Conservation (phyloP, 305 asterid genomes). For the Nicotiana rustica region DNA sequence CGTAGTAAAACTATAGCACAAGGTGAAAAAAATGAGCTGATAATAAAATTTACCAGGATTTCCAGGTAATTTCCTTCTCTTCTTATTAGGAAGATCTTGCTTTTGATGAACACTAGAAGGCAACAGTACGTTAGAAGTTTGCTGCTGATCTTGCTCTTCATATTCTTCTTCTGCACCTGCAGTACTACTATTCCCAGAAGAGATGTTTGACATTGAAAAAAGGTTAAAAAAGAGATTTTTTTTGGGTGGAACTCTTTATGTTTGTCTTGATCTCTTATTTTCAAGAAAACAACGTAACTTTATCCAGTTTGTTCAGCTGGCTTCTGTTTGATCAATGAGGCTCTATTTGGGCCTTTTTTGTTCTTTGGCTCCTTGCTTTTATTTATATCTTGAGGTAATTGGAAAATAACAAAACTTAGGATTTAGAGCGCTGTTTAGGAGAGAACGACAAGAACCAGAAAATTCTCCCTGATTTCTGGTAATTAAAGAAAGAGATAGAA, state of each 20-base stretch:
- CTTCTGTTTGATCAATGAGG: neutral
- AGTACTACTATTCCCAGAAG: conserved; percentile 25
- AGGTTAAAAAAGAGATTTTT: neutral
- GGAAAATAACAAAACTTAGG: conserved; percentile 32
- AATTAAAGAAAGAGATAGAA: conserved; percentile 24
- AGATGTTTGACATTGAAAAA: conserved; percentile 31
- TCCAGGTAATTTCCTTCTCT: conserved; percentile 35
- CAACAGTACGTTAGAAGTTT: neutral
- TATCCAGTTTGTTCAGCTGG: neutral
- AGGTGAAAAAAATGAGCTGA: neutral
- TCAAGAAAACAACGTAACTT: neutral
- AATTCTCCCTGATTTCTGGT: conserved; percentile 36
- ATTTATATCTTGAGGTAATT: neutral
- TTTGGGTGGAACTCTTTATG: neutral
- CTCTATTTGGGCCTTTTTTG: neutral
- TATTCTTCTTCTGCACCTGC: conserved; percentile 27
- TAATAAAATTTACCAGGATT: conserved; percentile 28
- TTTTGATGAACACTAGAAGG: conserved; percentile 26
- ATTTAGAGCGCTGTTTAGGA: neutral
- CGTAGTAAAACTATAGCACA: neutral
- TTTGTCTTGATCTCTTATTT: neutral
- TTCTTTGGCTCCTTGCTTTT: conserved; percentile 7
- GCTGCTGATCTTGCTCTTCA: conserved; percentile 2
- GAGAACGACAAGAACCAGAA: conserved; percentile 33
- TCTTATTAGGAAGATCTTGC: conserved; percentile 17